Base-by-base conservation (phyloP, 441 rosid species). In the Metrosideros polymorpha region DNA sequence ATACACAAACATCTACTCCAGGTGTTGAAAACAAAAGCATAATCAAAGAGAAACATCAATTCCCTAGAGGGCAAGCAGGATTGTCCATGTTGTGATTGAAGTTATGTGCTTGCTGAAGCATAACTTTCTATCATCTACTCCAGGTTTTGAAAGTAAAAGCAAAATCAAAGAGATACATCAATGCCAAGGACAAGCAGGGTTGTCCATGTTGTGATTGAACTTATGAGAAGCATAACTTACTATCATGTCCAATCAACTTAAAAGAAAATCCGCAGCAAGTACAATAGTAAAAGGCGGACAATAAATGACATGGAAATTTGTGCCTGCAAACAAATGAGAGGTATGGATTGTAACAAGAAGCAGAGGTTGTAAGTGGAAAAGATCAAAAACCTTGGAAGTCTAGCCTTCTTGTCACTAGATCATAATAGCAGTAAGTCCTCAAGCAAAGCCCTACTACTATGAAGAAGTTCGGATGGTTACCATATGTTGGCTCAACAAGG, bases 381-480 rank as follows among this genome's bases (percentile, higher is more conserved):
- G 29, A 59, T 63, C 9, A 61, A 47, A 57, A 55, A 91, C 93
- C 92, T 91, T 90, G 88, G 85, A 89, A 90, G 86, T 91, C 91
- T 51, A 91, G 84, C 47, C 89, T 89, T 57, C 54, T 24, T 87
- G 91, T 89, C 55, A 79, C 83, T 47, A 88, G 82, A 87, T 90
- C 89, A 83, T 90, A 89, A 86, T 91, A 90, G 83, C 90, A 89
- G 86, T 91, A 90, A 54, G 88, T 88, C 89, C 89, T 90, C 83
- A 91, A 55, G 57, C 89, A 52, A 49, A 91, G 83, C 32, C 93
- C 93, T n/a, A 87, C 89, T 18, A 89, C 88, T 79, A 87, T 82
- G 79, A 91, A 85, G 84, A 91, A 83, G 84, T 90, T 90, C 17
- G 89, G 91, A 87, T 91, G 93, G 87, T 90, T 90, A 75, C 84